Base-by-base conservation (phyloP, 1,139 yeast species). In the Suhomyces bolitotheri region DNA sequence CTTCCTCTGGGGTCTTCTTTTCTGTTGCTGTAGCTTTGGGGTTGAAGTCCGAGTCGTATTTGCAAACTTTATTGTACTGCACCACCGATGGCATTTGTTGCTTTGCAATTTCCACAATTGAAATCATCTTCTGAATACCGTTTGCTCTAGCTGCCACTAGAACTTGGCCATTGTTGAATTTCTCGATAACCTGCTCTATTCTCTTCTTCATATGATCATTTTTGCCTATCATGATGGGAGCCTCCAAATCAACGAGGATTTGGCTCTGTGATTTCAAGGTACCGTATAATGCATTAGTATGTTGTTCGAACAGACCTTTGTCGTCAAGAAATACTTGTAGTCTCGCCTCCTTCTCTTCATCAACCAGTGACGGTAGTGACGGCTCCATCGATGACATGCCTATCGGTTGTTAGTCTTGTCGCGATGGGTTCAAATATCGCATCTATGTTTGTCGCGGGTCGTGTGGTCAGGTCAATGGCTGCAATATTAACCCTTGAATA, bases 41-140 rank as follows among this genome's bases (percentile, higher is more conserved):
- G 11, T 40, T 34, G 14, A 32, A 14, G 15, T 19, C 19, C 10
- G 53, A 39, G 13, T 37, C 33, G 26, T 30, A 39, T 24, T 31
- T 31, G 13, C 19, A 23, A 10, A 46, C 43, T 29, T 41, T 46
- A 32, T 49, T 49, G 32, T 25, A 42, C 25, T 49, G 53, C 22
- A n/a, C 36, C 11, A 17, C 21, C 12, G 14, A 20, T 13, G 24
- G 26, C 31, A 24, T 29, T 15, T 27, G 30, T 19, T 38, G 39
- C 33, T 60, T 61, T 10, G 46, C 52, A n/a, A 62, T 60, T 34
- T 62, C 66, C 10, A 53, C 45, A 5, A 61, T 47, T 4, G 62
- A 48, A 9, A 62, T 46, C 21, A 55, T 36, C 39, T 62, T 62
- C n/a, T 54, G 44, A 4, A 60, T 49, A 2, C 53, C 47, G 9